A percentile compares a stretch with the other conserved stretches of the same genome.
Conservation (phyloP, 352 stramenopile genomes). For the Phytophthora cryptogea region DNA sequence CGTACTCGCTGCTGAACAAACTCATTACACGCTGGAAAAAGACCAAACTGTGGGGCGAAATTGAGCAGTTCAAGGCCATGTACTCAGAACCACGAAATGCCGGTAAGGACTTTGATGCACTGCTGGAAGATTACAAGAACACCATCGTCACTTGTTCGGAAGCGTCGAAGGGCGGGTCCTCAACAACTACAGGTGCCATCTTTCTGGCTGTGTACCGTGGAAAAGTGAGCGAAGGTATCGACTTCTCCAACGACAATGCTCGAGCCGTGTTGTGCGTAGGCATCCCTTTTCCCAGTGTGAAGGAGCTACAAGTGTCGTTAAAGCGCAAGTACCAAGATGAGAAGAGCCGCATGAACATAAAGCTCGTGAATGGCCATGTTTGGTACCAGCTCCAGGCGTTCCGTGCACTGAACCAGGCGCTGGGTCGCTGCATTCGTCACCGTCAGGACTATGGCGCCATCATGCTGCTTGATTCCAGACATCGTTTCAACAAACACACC, state of each 20-base stretch:
- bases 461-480: conserved; percentile 93
- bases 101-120: conserved; percentile 81
- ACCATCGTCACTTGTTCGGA: conserved; percentile 22
- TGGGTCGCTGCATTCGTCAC: conserved; percentile 98
- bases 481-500: conserved; percentile 53
- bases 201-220: conserved; percentile 98
- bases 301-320: conserved; percentile 90
- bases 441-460: conserved; percentile 97
- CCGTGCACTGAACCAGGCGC: conserved; percentile 98
- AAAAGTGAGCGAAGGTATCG: conserved; percentile 98
- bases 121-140: conserved; percentile 77
- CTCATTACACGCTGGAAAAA: conserved; percentile 67
- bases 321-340: conserved; percentile 87
- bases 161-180: conserved; percentile 1
- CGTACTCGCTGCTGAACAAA: conserved; percentile 82
- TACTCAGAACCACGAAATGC: conserved; percentile 74
- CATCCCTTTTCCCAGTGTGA: conserved; percentile 97
- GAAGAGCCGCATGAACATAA: conserved; percentile 62
- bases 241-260: conserved; percentile 98
- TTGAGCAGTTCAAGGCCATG: conserved; percentile 65
- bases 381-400: conserved; percentile 99
- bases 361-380: conserved; percentile 65
- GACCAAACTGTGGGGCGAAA: conserved; percentile 63
- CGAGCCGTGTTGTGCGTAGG: conserved; percentile 97
- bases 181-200: conserved; percentile 80